Evolutionary conservation across 1,284 basidiomycete species (phyloP).

Genomic region (Ganoderma resinaceum): DNA sequence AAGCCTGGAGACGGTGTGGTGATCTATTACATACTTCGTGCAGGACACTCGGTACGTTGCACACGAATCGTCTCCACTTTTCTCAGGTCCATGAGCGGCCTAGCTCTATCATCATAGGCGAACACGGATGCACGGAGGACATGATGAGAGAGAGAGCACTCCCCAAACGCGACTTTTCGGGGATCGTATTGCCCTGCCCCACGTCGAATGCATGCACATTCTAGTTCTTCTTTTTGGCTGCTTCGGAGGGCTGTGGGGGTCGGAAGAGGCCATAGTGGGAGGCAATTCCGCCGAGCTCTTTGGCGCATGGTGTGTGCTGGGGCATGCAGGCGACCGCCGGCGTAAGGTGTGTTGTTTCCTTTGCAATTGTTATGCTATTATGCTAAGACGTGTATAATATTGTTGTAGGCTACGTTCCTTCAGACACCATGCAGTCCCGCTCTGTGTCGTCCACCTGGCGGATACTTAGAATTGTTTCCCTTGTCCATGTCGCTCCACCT

Average conservation of each 20-base stretch:
- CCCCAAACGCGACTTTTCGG: constrained; percentile 8
- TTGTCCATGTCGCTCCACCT: background rate
- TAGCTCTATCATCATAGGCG: background rate
- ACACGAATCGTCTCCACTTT: background rate
- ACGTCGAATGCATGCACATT: background rate
- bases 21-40: constrained; percentile 17
- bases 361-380: background rate
- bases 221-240: background rate
- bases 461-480: background rate
- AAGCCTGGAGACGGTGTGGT: constrained; percentile 19
- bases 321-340: constrained; percentile 2
- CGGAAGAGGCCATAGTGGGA: background rate
- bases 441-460: background rate
- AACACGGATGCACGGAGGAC: background rate
- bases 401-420: background rate
- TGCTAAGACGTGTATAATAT: background rate
- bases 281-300: background rate
- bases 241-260: constrained; percentile 10
- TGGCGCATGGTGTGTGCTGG: background rate
- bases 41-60: constrained; percentile 6
- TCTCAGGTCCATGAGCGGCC: constrained; percentile 9
- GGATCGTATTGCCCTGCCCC: background rate
- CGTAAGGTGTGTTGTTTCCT: constrained; percentile 3
- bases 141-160: background rate
- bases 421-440: too few relatives aligned